phyloP scores from a whole-genome alignment of 225 moss, liverwort and hornwort species.

The Anthoceros angustus region DNA sequence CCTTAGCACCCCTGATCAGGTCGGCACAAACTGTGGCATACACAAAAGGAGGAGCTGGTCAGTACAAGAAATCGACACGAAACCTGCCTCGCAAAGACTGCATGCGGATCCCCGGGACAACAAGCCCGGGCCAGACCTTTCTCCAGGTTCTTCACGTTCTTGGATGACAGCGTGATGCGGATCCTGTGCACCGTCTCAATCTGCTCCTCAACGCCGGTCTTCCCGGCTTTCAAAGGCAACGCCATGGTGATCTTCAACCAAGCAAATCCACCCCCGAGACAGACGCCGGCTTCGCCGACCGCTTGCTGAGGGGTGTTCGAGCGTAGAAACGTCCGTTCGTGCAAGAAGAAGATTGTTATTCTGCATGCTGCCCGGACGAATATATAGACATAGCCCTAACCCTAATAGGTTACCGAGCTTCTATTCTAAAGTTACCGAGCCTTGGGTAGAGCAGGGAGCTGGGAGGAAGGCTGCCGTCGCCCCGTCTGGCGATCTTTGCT shows the following conservation, averaged over 20 bases:
- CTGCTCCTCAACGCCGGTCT: conserved; percentile 69
- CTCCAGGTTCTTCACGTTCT: conserved; percentile 80
- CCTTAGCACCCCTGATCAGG: conserved; percentile 76
- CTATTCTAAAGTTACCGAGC: too few species aligned
- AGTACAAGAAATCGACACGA: not conserved
- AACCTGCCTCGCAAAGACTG: not conserved
- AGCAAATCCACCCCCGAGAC: conserved; percentile 34
- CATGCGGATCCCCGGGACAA: not conserved
- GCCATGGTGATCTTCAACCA: conserved; percentile 24
- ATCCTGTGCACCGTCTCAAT: conserved; percentile 60
- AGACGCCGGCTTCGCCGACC: conserved; percentile 45
- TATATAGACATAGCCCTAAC: too few species aligned
- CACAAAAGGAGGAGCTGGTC: not conserved
- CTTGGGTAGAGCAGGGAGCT: too few species aligned
- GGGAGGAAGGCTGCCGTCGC: too few species aligned
- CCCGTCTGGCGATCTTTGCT: too few species aligned
- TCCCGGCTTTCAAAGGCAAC: conserved; percentile 43
- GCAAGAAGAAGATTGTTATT: too few species aligned
- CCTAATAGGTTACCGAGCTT: too few species aligned
- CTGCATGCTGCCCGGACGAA: too few species aligned
- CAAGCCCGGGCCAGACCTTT: conserved; percentile 23
- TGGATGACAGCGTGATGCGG: conserved; percentile 78
- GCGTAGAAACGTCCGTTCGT: too few species aligned
- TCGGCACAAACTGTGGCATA: conserved; percentile 47
- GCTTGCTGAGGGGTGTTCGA: conserved; percentile 67